Evolutionary conservation across 108 stramenopile species (phyloP).

Genomic region (Nitzschia sp.): DNA sequence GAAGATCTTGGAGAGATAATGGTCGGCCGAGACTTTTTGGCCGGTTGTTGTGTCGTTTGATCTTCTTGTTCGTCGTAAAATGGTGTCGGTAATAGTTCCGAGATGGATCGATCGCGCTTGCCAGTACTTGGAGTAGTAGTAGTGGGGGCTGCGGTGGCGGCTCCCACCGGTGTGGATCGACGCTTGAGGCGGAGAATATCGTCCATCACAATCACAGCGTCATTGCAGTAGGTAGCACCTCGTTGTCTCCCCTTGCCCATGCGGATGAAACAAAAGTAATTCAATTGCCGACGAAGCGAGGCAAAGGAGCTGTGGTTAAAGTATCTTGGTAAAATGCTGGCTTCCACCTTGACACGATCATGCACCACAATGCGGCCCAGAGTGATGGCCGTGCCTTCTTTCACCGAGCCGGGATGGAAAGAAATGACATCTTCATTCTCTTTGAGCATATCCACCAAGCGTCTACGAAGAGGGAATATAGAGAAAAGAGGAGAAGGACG

Average conservation of each 20-base stretch:
- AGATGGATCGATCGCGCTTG: constrained; percentile 4
- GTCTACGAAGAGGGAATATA: constrained; percentile 31
- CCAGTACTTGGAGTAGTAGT: no score
- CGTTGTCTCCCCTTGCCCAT: constrained; percentile 70
- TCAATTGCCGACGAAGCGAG: constrained; percentile 81
- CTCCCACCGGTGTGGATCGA: constrained; percentile 16
- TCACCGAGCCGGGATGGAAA: constrained; percentile 55
- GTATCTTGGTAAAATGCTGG: constrained; percentile 73
- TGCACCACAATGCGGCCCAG: constrained; percentile 76
- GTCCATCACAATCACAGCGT: constrained; percentile 61
- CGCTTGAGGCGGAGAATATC: constrained; percentile 78
- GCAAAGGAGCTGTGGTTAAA: constrained; percentile 88
- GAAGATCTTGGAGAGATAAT: background rate
- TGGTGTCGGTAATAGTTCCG: background rate
- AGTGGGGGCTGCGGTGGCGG: background rate
- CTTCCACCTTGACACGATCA: constrained; percentile 73
- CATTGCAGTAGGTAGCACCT: constrained; percentile 78
- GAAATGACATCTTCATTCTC: constrained; percentile 75
- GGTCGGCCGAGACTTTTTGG: constrained; percentile 7
- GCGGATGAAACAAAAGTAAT: constrained; percentile 83
- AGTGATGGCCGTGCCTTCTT: constrained; percentile 26
- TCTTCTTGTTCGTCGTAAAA: background rate
- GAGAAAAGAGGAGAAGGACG: constrained; percentile 10
- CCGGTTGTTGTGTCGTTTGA: background rate
- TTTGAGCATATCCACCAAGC: constrained; percentile 70